A percentile compares a stretch with the other conserved stretches of the same genome.
Evolutionary conservation across 306 rosid species (phyloP).

Genomic region (Cicer judaicum): DNA sequence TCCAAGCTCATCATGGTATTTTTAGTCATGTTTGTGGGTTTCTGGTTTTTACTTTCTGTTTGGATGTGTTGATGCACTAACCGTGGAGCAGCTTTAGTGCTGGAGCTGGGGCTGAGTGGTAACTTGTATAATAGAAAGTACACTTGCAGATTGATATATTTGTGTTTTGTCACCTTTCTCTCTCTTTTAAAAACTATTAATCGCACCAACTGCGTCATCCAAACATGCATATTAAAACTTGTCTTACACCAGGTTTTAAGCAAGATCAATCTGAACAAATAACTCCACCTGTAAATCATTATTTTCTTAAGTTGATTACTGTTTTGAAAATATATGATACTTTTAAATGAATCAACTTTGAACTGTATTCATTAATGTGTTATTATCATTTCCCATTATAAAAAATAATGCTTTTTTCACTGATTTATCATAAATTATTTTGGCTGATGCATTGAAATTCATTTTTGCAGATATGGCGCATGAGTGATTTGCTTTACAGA

Average conservation of each 20-base stretch:
- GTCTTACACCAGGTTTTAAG: background rate
- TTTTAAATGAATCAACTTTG: background rate
- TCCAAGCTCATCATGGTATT: no score
- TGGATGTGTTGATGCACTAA: no score
- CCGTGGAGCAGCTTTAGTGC: no score
- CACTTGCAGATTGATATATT: background rate
- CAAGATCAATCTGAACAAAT: background rate
- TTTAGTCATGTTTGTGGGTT: no score
- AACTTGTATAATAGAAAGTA: no score
- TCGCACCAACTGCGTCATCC: background rate
- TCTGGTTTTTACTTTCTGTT: no score
- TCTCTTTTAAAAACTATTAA: background rate
- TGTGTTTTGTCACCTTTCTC: background rate
- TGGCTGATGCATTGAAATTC: conserved; percentile 31
- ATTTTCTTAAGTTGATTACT: background rate
- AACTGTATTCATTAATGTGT: background rate
- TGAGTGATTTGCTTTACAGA: conserved; percentile 94
- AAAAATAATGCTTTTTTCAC: background rate
- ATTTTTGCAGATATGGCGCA: conserved; percentile 92
- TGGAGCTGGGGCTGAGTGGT: no score
- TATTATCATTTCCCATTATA: background rate
- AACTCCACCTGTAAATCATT: no score
- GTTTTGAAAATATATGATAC: background rate
- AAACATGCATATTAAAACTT: background rate
- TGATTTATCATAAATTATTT: background rate